Evolutionary conservation across 495 filamentous ascomycete genomes (phyloP).

Genomic region (Bacidia rubella): DNA sequence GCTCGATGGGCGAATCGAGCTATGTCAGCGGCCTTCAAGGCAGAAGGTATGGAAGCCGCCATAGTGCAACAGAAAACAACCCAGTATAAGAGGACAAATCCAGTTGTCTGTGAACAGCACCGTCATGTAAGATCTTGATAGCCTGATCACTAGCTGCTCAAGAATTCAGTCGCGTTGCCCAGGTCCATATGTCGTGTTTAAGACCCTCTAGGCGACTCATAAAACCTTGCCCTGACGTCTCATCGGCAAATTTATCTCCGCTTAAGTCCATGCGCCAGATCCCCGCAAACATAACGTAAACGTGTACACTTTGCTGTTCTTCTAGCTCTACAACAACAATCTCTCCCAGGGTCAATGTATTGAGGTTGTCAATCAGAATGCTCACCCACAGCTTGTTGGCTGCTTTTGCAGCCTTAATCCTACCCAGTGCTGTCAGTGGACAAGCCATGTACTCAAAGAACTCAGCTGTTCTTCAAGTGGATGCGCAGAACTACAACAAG

Average conservation of each 20-base stretch:
- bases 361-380: conserved; percentile 2
- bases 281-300: background rate
- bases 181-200: too few species aligned
- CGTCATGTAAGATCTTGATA: too few species aligned
- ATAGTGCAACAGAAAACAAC: conserved; percentile 32
- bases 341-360: background rate
- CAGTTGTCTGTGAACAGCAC: too few species aligned
- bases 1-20: conserved; percentile 68
- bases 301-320: conserved; percentile 3
- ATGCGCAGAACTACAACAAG: conserved; percentile 69
- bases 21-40: conserved; percentile 64
- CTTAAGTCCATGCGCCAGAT: conserved; percentile 1
- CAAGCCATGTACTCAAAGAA: conserved; percentile 71
- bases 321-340: background rate
- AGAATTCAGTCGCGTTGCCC: too few species aligned
- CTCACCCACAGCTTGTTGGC: conserved; percentile 2
- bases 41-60: conserved; percentile 59
- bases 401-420: conserved; percentile 7
- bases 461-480: conserved; percentile 76
- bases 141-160: too few species aligned
- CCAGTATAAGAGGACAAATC: too few species aligned
- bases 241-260: background rate
- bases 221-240: too few species aligned
- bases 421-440: conserved; percentile 24
- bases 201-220: too few species aligned